phyloP scores from a whole-genome alignment of 352 stramenopile species.

The Pythium brachiatum region DNA sequence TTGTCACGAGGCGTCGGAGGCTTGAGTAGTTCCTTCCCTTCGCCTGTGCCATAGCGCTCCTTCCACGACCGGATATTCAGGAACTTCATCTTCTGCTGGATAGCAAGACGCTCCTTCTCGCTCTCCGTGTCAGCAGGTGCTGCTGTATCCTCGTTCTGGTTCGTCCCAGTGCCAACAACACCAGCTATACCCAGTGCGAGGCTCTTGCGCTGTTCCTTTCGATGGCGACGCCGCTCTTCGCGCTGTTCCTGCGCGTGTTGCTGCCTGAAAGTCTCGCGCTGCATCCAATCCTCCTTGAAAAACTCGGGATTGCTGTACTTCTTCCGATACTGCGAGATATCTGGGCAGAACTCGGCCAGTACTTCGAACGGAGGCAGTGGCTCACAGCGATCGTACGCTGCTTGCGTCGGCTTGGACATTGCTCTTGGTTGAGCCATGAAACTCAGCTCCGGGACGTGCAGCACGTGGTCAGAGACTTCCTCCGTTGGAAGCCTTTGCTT shows the following conservation, averaged over 20 bases:
- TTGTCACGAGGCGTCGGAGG: slow-evolving; percentile 16
- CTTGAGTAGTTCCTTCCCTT: slow-evolving; percentile 53
- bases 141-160: slow-evolving; percentile 22
- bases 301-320: slow-evolving; percentile 64
- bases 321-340: slow-evolving; percentile 32
- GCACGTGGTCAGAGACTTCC: slow-evolving; percentile 28
- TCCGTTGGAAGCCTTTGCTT: slow-evolving; percentile 20
- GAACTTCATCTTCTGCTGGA: slow-evolving; percentile 41
- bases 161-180: slow-evolving; percentile 16
- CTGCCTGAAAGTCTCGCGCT: slow-evolving; percentile 32
- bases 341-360: slow-evolving; percentile 29
- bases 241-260: slow-evolving; percentile 22
- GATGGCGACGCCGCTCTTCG: slow-evolving; percentile 19
- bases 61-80: slow-evolving; percentile 61
- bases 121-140: background rate
- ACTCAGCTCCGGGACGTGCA: slow-evolving; percentile 20
- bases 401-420: slow-evolving; percentile 1
- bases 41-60: slow-evolving; percentile 59
- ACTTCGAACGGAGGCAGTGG: slow-evolving; percentile 40
- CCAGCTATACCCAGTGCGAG: background rate
- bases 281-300: slow-evolving; percentile 61
- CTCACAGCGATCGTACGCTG: slow-evolving; percentile 40
- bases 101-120: slow-evolving; percentile 12
- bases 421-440: background rate
- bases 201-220: slow-evolving; percentile 19